Conservation (phyloP, 331 rosid species). For the Rosa hybrid region DNA sequence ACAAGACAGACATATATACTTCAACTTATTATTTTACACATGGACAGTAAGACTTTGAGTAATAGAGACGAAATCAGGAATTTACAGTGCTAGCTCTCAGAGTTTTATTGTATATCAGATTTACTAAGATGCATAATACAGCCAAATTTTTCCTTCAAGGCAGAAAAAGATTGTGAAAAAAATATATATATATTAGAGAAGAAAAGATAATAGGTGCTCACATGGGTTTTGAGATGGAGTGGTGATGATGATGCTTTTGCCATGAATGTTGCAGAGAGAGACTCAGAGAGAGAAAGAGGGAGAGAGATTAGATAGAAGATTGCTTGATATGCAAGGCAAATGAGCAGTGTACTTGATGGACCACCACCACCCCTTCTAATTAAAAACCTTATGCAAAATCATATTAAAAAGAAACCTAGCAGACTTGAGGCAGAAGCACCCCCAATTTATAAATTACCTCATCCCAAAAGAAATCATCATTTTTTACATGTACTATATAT, state of each 20-base stretch:
- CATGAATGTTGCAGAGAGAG: conserved; percentile 71
- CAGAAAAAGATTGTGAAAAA: conserved; percentile 25
- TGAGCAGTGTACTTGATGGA: conserved; percentile 80
- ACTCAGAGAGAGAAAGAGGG: conserved; percentile 26
- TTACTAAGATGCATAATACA: not conserved
- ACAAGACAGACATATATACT: not conserved
- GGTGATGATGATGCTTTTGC: conserved; percentile 81
- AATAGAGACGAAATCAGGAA: conserved; percentile 37
- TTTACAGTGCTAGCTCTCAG: conserved; percentile 21
- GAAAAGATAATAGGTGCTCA: conserved; percentile 61
- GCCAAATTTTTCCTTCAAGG: conserved; percentile 13
- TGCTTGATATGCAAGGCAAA: conserved; percentile 93
- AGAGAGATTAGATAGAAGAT: conserved; percentile 29
- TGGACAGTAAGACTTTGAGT: conserved; percentile 39
- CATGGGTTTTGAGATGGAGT: conserved; percentile 88
- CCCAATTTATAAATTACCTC: conserved; percentile 20
- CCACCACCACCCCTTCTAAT: conserved; percentile 81
- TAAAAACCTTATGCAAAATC: conserved; percentile 34
- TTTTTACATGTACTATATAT: conserved; percentile 11
- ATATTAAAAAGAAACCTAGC: conserved; percentile 21
- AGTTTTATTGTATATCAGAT: conserved; percentile 24
- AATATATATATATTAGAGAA: conserved; percentile 28
- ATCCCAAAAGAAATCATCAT: conserved; percentile 17
- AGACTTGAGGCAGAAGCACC: conserved; percentile 54
- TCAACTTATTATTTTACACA: not conserved